A percentile compares a stretch with the other conserved stretches of the same genome.
These are phyloP conservation scores for Linum tenue DNA, from an alignment of 345 rosid species.

Conservation along the genomic window DNA sequence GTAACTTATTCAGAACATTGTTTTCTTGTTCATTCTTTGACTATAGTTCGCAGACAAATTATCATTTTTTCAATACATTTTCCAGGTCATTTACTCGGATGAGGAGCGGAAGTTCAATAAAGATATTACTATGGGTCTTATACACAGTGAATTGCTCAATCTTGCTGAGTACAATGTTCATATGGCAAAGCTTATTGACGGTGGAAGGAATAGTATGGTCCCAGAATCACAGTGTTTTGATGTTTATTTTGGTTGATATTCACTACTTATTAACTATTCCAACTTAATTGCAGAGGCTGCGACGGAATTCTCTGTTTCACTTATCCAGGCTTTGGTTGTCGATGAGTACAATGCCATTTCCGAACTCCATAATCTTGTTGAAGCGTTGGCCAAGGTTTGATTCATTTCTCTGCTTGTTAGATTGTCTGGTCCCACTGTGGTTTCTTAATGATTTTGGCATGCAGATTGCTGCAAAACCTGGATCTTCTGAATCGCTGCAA, in stretches of 20 bases:
- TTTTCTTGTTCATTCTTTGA: not conserved
- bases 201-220: slow-evolving; percentile 85
- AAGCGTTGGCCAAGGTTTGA: slow-evolving; percentile 78
- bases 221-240: not conserved
- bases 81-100: slow-evolving; percentile 81
- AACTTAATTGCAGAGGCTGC: slow-evolving; percentile 60
- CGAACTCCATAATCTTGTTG: slow-evolving; percentile 88
- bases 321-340: slow-evolving; percentile 65
- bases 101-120: slow-evolving; percentile 93
- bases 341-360: slow-evolving; percentile 88
- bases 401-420: not conserved
- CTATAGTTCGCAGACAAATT: not conserved
- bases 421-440: slow-evolving; percentile 1
- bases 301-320: slow-evolving; percentile 70
- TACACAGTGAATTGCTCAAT: slow-evolving; percentile 72
- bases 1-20: not conserved
- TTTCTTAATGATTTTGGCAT: slow-evolving; percentile 15
- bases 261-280: slow-evolving; percentile 5
- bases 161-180: slow-evolving; percentile 91
- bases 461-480: slow-evolving; percentile 83
- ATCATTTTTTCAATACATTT: not conserved
- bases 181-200: slow-evolving; percentile 90
- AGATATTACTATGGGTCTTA: slow-evolving; percentile 79
- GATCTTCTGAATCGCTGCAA: slow-evolving; percentile 68
- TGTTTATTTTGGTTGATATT: not conserved